Conservation (phyloP, 352 stramenopile species). For the Halophytophthora polymorphica region DNA sequence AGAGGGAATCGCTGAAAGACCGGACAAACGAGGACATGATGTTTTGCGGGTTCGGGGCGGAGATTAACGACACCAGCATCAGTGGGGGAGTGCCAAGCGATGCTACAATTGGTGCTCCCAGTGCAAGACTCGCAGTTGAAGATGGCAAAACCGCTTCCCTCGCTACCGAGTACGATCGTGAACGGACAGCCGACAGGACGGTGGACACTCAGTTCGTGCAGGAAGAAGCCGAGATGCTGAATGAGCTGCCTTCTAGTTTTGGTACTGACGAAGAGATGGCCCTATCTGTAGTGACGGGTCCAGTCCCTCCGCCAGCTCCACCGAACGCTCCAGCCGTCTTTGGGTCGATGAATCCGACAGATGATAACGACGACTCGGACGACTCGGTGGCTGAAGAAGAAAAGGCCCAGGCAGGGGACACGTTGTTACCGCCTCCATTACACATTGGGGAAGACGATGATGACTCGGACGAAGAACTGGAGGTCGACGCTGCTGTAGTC, state of each 20-base stretch:
- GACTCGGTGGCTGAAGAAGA: constrained; percentile 38
- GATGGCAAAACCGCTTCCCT: too few relatives aligned
- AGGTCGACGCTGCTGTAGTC: constrained; percentile 34
- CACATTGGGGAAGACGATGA: constrained; percentile 19
- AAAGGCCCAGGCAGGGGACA: constrained; percentile 2
- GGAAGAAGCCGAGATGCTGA: background rate
- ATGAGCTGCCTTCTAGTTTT: background rate
- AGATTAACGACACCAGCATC: too few relatives aligned
- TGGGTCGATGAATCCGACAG: constrained; percentile 30
- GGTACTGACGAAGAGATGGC: background rate
- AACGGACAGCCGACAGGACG: too few relatives aligned
- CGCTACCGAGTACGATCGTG: too few relatives aligned
- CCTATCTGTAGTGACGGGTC: background rate
- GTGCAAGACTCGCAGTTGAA: too few relatives aligned
- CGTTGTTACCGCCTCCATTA: constrained; percentile 8
- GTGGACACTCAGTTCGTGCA: background rate
- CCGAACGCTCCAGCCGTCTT: constrained; percentile 12
- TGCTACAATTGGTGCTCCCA: too few relatives aligned
- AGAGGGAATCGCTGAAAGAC: too few relatives aligned
- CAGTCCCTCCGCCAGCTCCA: constrained; percentile 22
- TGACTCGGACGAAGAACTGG: constrained; percentile 51
- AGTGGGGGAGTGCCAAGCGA: too few relatives aligned
- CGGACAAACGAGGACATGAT: too few relatives aligned
- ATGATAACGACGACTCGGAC: constrained; percentile 24
- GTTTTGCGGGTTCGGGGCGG: too few relatives aligned